These are phyloP conservation scores for Candida tallmaniae DNA, from an alignment of 805 yeast genomes.

Conservation along the genomic window DNA sequence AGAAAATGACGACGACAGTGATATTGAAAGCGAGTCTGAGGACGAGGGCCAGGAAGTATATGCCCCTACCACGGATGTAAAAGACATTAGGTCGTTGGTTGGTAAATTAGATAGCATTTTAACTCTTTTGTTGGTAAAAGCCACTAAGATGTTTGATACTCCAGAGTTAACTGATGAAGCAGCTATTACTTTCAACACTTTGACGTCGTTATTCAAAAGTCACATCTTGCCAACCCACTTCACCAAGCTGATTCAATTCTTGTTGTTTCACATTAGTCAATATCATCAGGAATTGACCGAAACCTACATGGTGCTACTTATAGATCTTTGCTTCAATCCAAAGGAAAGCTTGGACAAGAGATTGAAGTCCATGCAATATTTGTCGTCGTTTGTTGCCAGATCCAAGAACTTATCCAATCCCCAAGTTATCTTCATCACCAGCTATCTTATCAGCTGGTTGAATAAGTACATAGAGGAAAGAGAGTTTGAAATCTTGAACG, in stretches of 20 bases:
- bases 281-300: slow-evolving; percentile 79
- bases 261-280: slow-evolving; percentile 78
- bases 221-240: slow-evolving; percentile 89
- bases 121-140: slow-evolving; percentile 48
- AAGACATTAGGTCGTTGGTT: slow-evolving; percentile 50
- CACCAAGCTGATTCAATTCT: slow-evolving; percentile 82
- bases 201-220: slow-evolving; percentile 72
- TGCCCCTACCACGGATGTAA: slow-evolving; percentile 30
- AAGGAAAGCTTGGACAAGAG: slow-evolving; percentile 68
- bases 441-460: slow-evolving; percentile 80
- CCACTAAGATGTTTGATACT: slow-evolving; percentile 46
- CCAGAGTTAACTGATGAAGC: slow-evolving; percentile 36
- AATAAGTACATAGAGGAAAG: slow-evolving; percentile 77
- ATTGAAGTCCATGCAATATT: slow-evolving; percentile 86
- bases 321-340: slow-evolving; percentile 76
- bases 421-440: slow-evolving; percentile 78
- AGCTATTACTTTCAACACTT: slow-evolving; percentile 62
- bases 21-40: slow-evolving; percentile 22
- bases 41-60: slow-evolving; percentile 15
- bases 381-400: slow-evolving; percentile 86
- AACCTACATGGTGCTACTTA: slow-evolving; percentile 72
- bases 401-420: slow-evolving; percentile 66
- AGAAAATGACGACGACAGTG: slow-evolving; percentile 15
- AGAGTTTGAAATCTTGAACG: slow-evolving; percentile 61
- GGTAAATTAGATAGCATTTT: slow-evolving; percentile 71